Evolutionary conservation across 306 rosid genomes (phyloP).

Genomic region (Acacia confusa): DNA sequence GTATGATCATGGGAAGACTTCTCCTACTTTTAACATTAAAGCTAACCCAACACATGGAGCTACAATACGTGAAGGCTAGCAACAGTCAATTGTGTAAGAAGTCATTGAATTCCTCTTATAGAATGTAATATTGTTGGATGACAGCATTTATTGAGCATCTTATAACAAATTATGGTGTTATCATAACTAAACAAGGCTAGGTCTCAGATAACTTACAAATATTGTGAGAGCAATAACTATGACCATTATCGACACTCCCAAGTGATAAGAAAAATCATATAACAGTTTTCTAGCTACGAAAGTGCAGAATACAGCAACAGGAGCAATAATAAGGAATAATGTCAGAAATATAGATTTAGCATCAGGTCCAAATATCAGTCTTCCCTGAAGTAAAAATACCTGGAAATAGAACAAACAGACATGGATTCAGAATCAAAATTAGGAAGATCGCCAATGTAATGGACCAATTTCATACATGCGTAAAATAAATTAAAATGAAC

Average conservation of each 20-base stretch:
- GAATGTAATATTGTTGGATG: neutral
- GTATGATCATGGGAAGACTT: neutral
- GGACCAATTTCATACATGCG: neutral
- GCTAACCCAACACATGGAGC: neutral
- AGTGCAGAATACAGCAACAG: constrained; percentile 56
- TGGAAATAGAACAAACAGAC: constrained; percentile 27
- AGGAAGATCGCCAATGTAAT: neutral
- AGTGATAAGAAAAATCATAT: constrained; percentile 49
- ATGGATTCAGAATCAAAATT: neutral
- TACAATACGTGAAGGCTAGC: too few relatives aligned
- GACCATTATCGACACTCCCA: constrained; percentile 49
- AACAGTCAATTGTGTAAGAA: neutral
- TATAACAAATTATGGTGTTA: neutral
- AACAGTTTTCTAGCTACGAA: constrained; percentile 58
- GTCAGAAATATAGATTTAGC: constrained; percentile 59
- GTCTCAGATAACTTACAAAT: constrained; percentile 45
- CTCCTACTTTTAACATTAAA: neutral
- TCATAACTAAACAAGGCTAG: neutral
- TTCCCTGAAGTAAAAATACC: constrained; percentile 67
- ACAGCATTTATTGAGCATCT: neutral
- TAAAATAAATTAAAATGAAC: neutral
- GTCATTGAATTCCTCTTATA: neutral
- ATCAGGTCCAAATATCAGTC: constrained; percentile 70
- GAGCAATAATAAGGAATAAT: constrained; percentile 62
- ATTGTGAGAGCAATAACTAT: constrained; percentile 48